Percentiles rank a stretch among this genome's conserved stretches.
Evolutionary conservation across 345 rosid genomes (phyloP).

Genomic region (Aquilaria malaccensis): DNA sequence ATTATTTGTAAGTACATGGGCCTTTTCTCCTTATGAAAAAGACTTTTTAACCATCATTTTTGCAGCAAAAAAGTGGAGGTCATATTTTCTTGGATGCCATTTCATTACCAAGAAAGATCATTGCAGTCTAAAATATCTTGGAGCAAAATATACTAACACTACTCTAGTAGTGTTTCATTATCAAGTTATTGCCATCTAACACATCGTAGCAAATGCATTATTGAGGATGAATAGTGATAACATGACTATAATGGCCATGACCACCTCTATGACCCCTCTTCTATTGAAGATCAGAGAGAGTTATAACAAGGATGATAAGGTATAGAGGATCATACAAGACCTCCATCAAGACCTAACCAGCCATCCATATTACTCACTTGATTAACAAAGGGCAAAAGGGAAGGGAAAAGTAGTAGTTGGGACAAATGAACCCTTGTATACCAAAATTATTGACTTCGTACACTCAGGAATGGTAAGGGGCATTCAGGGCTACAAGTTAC

Average conservation of each 20-base stretch:
- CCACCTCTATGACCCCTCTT: background rate
- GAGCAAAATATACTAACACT: background rate
- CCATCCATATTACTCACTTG: background rate
- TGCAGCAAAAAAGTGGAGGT: background rate
- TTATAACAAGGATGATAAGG: background rate
- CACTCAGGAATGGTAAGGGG: background rate
- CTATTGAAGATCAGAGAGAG: background rate
- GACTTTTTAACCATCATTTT: background rate
- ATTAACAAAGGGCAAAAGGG: background rate
- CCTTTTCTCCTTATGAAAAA: background rate
- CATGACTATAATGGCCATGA: background rate
- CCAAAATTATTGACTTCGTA: background rate
- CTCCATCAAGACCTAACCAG: background rate
- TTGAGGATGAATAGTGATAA: background rate
- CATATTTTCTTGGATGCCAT: background rate
- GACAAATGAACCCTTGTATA: background rate
- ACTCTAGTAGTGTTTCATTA: background rate
- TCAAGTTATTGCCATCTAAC: background rate
- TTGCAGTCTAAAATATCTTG: background rate
- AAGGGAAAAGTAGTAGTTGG: background rate
- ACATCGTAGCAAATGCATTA: background rate
- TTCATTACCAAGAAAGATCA: background rate
- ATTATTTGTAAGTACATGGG: background rate
- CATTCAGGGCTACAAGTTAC: background rate
- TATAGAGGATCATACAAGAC: background rate